Evolutionary conservation across 1,139 yeast genomes (phyloP), one percentile per base, ranked within the genome.

Genomic region (Blastobotrys raffinosifermentans): DNA sequence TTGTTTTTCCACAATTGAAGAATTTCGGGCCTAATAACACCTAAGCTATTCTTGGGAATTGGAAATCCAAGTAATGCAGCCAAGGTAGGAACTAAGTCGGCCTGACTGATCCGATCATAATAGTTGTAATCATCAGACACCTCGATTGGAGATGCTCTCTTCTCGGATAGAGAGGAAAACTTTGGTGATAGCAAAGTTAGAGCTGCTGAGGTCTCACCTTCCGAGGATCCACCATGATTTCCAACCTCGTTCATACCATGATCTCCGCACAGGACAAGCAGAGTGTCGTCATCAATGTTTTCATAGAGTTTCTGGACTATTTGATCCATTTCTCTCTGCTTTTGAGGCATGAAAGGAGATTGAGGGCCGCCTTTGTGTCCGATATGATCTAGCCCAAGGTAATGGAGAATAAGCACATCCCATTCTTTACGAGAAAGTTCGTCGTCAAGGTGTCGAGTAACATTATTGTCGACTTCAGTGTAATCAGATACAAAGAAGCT

Each of bases 351-450:
- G 50, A 77, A 80, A 0, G 70, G 62, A 4, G 96, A 85, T 3
- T 66, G 53, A 0, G 98, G 93, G 0, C 98, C 99, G 26, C 95
- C 94, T 55, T 87, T 89, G 58, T 93, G 98, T 1, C 99, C 98
- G 50, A 93, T 93, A 58, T 93, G 98, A 57, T 93, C 98, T 32
- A 93, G 65, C 0, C 98, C 99, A 18, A 93, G 66, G 54, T 91
- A 93, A 57, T 93, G 98, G 36, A 93, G 64, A 34, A 93, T 82
- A 45, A 91, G 63, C 2, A 80, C 82, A 57, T 91, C 96, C 97
- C 97, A 91, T 1, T 67, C 52, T 6, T 51, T 47, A 4, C 48
- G 46, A 3, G 47, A 43, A 34, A 86, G 59, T 47, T 82, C 83
- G 2, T 55, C 47, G 33, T 74, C 77, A 26, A 91, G 60, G 57